Evolutionary conservation across 441 rosid species (phyloP).

Genomic region (Pelargonium citronellum): DNA sequence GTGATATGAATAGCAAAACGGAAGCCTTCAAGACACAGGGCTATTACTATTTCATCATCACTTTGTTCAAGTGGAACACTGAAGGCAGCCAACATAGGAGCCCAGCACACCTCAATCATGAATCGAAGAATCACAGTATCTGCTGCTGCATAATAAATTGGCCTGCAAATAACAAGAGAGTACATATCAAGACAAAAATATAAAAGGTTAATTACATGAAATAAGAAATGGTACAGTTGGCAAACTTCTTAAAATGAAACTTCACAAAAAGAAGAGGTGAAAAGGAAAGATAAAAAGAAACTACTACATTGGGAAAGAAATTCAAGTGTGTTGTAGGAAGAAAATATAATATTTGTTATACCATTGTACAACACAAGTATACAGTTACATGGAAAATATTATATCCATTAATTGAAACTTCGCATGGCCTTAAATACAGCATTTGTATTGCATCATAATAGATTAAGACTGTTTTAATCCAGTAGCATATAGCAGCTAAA

Average conservation of each 20-base stretch:
- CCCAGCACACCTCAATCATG: constrained; percentile 99
- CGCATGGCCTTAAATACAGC: too few species aligned
- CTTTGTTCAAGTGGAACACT: constrained; percentile 99
- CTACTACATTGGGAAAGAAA: background rate
- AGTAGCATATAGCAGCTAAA: background rate
- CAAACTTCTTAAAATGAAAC: background rate
- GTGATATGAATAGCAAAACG: constrained; percentile 92
- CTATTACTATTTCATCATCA: constrained; percentile 71
- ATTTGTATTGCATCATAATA: too few species aligned
- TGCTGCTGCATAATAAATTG: constrained; percentile 92
- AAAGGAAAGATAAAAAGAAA: background rate
- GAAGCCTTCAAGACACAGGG: constrained; percentile 88
- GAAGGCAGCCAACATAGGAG: constrained; percentile 99
- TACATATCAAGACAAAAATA: constrained; percentile 22
- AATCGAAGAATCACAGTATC: constrained; percentile 90
- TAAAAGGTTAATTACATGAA: constrained; percentile 3
- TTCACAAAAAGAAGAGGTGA: background rate
- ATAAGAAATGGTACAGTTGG: background rate
- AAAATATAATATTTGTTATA: too few species aligned
- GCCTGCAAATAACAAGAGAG: constrained; percentile 53
- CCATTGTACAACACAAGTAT: too few species aligned
- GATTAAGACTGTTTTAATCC: background rate
- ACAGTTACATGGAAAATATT: too few species aligned
- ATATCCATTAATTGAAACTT: too few species aligned
- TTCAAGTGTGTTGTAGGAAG: background rate